Evolutionary conservation across 306 rosid genomes (phyloP).

Genomic region (Chamaecrista fasciculata): DNA sequence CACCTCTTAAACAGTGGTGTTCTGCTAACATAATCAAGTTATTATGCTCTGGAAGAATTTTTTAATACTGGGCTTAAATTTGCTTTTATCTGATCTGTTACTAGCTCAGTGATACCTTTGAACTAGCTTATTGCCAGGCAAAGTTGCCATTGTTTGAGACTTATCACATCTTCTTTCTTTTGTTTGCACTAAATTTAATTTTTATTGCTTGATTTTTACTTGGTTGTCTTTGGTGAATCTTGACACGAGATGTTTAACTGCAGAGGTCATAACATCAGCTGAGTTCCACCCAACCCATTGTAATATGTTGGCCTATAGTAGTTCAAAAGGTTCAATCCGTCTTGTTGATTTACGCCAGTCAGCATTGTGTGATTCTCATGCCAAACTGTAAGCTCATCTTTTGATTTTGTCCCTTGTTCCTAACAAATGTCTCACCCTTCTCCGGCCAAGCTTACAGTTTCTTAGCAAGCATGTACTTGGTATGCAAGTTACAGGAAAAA

Average conservation of each 20-base stretch:
- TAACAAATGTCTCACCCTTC: neutral
- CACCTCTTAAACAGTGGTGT: neutral
- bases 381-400: slow-evolving; percentile 68
- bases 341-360: slow-evolving; percentile 98
- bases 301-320: slow-evolving; percentile 90
- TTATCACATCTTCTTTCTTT: neutral
- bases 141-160: neutral
- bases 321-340: slow-evolving; percentile 97
- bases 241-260: slow-evolving; percentile 34
- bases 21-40: neutral
- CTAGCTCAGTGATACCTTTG: neutral
- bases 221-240: slow-evolving; percentile 18
- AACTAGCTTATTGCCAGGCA: neutral
- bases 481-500: neutral
- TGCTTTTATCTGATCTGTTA: neutral
- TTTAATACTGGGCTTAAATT: neutral
- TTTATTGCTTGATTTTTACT: neutral
- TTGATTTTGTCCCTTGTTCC: slow-evolving; percentile 16
- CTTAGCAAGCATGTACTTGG: neutral
- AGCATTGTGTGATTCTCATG: slow-evolving; percentile 94
- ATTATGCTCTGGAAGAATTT: neutral
- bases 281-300: slow-evolving; percentile 98
- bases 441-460: neutral
- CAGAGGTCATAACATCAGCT: slow-evolving; percentile 99
- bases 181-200: neutral